Base-by-base conservation (phyloP, 208 protist genomes). In the Leptomonas seymouri region DNA sequence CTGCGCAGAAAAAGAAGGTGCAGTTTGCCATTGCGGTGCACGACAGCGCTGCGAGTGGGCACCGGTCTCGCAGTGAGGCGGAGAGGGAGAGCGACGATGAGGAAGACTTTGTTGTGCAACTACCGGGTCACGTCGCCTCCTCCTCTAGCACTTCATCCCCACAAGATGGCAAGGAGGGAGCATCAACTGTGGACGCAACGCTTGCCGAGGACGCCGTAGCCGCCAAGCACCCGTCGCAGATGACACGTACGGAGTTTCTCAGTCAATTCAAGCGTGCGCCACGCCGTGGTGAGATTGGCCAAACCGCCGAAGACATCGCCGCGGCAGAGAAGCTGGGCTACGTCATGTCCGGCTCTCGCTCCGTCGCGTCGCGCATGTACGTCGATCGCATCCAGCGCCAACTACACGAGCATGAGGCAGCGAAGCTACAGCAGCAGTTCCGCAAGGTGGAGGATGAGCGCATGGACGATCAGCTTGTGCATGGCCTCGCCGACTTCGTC, bases 261-360 rank as follows among this genome's bases (percentile, higher is more conserved):
- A 65, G 77, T 30, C 91, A 96, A 68, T 96, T 88, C 76, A 96
- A 96, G 75, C 82, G 91, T 18, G 87, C 89, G 1, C 91, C 91
- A 41, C 86, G 91, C 23, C 89, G 87, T 25, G 91, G 91, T 27
- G 91, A 96, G 72, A 87, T 96, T 58, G 91, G 91, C 27, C 89
- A 93, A 54, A 80, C 71, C 50, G 87, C 91, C 7, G 89, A 94
- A 36, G 81, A 86, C 58, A 93, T 96, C 49, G 81, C 85, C 42
- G 77, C 74, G 20, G 91, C 91, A 12, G 85, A 96, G 73, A 68
- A 86, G 70, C 81, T 96, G 49, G 91, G 91, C 56, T 96, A 96
- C 78, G 91, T 96, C 61, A 96, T 96, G 91, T 93, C 87, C 31
- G 91, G 91, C 54, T 94, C 91, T n/a, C 87, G 87, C 66, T 93